These are phyloP conservation scores for Penicillium freii DNA, from an alignment of 2,329 filamentous ascomycete species.

Conservation along the genomic window DNA sequence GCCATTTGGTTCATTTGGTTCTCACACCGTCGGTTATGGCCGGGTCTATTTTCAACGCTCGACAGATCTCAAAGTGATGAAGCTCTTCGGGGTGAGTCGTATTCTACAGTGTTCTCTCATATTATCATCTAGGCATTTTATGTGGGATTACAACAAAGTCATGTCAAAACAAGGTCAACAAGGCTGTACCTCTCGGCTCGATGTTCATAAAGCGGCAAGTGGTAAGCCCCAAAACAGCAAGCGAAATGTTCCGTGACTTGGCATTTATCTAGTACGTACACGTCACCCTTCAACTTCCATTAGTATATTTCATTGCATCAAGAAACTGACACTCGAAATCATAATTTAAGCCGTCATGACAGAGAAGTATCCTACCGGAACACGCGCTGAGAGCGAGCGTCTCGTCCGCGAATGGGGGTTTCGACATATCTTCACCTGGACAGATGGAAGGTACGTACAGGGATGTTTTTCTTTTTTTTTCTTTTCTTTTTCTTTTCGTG, in stretches of 20 bases:
- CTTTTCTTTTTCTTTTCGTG: no score
- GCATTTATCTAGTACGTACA: neutral
- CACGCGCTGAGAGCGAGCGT: constrained; percentile 50
- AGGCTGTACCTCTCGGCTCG: neutral
- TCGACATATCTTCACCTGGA: constrained; percentile 60
- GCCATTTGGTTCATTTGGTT: neutral
- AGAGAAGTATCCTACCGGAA: constrained; percentile 34
- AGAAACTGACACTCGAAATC: no score
- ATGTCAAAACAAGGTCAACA: no score
- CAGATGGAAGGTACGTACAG: constrained; percentile 52
- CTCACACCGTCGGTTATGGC: neutral
- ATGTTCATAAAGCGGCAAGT: neutral
- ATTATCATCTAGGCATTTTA: no score
- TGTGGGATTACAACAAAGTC: no score
- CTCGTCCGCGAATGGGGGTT: constrained; percentile 61
- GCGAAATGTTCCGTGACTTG: neutral
- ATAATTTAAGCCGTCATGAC: constrained; percentile 16
- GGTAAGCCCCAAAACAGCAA: neutral
- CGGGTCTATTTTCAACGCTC: neutral
- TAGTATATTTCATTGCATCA: neutral
- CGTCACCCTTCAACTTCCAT: neutral
- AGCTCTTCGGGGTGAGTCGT: neutral
- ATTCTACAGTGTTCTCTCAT: no score
- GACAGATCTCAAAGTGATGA: neutral
- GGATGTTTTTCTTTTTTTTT: no score